Conservation (phyloP, 2,329 filamentous ascomycete species). For the Exserohilum rostratum region DNA sequence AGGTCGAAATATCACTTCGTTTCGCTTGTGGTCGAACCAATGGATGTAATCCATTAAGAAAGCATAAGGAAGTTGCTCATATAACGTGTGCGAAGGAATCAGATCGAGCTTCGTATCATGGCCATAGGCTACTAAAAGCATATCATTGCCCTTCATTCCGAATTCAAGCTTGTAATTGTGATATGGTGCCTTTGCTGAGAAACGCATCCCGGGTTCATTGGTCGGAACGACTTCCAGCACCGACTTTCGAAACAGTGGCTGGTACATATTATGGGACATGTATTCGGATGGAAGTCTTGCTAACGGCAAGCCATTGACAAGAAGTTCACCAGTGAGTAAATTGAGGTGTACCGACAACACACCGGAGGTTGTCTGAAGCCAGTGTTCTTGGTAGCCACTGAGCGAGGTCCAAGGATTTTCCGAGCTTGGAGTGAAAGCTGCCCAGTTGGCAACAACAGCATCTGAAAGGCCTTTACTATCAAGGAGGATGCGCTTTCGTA, state of each 20-base stretch:
- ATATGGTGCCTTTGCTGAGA: conserved; percentile 43
- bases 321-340: conserved; percentile 58
- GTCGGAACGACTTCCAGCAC: conserved; percentile 55
- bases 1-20: conserved; percentile 20
- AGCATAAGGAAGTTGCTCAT: conserved; percentile 36
- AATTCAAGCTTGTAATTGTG: conserved; percentile 45
- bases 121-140: conserved; percentile 30
- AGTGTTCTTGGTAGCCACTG: conserved; percentile 31
- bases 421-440: conserved; percentile 19
- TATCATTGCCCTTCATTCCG: conserved; percentile 29
- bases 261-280: conserved; percentile 50
- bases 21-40: conserved; percentile 4
- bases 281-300: conserved; percentile 56
- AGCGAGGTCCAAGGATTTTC: conserved; percentile 18
- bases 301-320: conserved; percentile 60
- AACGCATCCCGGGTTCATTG: conserved; percentile 48
- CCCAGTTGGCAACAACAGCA: conserved; percentile 27
- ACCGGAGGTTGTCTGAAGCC: conserved; percentile 35
- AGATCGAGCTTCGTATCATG: conserved; percentile 31
- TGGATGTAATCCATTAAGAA: conserved; percentile 34
- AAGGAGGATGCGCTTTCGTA: conserved; percentile 7
- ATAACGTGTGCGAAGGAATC: conserved; percentile 43
- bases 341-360: conserved; percentile 51
- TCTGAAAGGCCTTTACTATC: conserved; percentile 18
- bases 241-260: conserved; percentile 51